A percentile compares a stretch with the other conserved stretches of the same genome.
Conservation (phyloP, 306 rosid genomes). For the Elaeagnus macrophylla region DNA sequence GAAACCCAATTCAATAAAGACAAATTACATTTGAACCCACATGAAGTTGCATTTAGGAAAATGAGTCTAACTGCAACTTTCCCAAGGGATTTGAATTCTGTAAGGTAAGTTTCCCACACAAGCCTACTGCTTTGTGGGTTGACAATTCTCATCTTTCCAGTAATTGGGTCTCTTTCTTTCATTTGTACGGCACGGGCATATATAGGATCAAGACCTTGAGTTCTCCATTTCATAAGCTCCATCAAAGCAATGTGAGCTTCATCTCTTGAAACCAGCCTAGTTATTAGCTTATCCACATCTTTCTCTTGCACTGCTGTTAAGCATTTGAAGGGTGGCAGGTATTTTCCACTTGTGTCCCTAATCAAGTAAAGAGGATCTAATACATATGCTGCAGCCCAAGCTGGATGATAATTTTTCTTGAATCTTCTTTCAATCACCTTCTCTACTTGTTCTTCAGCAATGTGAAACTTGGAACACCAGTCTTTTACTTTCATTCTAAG, state of each 20-base stretch:
- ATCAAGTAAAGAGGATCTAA: conserved; percentile 30
- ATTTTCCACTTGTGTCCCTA: conserved; percentile 24
- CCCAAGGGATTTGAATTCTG: conserved; percentile 36
- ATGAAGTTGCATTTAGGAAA: conserved; percentile 38
- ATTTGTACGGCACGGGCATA: conserved; percentile 44
- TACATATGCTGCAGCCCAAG: conserved; percentile 35
- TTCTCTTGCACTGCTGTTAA: conserved; percentile 34
- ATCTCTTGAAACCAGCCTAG: conserved; percentile 40
- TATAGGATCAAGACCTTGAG: conserved; percentile 47
- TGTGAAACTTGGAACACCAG: conserved; percentile 28
- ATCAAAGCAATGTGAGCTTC: conserved; percentile 44
- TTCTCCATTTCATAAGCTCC: conserved; percentile 53
- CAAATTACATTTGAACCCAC: conserved; percentile 37
- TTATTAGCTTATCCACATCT: conserved; percentile 45
- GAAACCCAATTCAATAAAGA: conserved; percentile 36
- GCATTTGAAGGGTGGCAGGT: conserved; percentile 31
- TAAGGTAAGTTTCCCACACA: conserved; percentile 49
- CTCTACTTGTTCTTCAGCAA: conserved; percentile 19
- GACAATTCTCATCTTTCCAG: conserved; percentile 32
- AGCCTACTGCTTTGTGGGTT: conserved; percentile 45
- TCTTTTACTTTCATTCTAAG: conserved; percentile 62
- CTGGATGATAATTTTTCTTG: conserved; percentile 30
- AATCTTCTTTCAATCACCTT: conserved; percentile 25
- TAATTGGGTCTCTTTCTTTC: conserved; percentile 36
- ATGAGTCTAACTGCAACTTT: conserved; percentile 43